Conservation (phyloP, 305 asterid species). For the Euphrasia arctica region DNA sequence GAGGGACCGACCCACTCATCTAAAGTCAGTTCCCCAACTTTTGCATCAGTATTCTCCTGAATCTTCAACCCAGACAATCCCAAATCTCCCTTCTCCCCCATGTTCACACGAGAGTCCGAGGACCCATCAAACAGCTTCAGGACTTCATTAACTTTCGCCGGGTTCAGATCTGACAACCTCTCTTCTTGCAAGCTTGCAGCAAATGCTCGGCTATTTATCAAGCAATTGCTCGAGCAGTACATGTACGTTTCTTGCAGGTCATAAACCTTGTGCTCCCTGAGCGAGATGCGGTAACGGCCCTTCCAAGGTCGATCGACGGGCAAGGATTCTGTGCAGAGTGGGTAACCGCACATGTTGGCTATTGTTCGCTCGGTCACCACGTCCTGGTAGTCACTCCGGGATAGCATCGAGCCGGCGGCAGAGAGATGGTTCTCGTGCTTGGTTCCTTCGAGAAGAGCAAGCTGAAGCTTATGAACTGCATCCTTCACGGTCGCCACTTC, state of each 20-base stretch:
- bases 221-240: conserved; percentile 76
- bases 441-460: conserved; percentile 76
- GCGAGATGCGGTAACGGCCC: conserved; percentile 78
- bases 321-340: conserved; percentile 57
- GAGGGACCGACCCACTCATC: conserved; percentile 94
- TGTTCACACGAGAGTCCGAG: conserved; percentile 39
- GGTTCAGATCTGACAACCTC: conserved; percentile 52
- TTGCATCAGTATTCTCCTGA: conserved; percentile 53
- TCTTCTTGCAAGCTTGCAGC: conserved; percentile 60
- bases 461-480: conserved; percentile 75
- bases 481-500: conserved; percentile 47
- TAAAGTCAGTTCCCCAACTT: conserved; percentile 57
- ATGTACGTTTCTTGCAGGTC: conserved; percentile 84
- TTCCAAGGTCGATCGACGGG: conserved; percentile 62
- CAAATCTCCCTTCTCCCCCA: conserved; percentile 49
- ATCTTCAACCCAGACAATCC: conserved; percentile 60
- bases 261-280: conserved; percentile 85
- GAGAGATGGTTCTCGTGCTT: conserved; percentile 49
- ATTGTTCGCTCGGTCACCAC: conserved; percentile 81
- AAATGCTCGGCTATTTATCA: conserved; percentile 65
- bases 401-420: conserved; percentile 72
- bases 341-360: conserved; percentile 71
- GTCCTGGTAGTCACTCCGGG: conserved; percentile 62
- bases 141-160: conserved; percentile 50
- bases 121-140: conserved; percentile 49